Evolutionary conservation across 306 rosid genomes (phyloP), one percentile per base, ranked within the genome.

Genomic region (Coriaria nepalensis): DNA sequence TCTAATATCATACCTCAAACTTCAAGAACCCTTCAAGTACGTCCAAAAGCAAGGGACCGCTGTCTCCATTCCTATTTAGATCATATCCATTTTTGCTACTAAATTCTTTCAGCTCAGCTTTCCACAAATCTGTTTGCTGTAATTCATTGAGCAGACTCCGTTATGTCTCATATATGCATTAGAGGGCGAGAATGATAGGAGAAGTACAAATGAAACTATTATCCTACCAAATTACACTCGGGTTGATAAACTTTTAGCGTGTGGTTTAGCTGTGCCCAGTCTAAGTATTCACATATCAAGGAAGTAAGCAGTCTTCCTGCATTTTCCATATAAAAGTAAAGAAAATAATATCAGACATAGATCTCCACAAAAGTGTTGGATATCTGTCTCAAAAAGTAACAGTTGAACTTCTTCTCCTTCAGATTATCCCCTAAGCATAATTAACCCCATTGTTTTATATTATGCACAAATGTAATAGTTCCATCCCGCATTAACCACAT

Each of bases 11-110:
- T 50, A 92, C 99, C 99, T 92, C 99, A 73, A 82, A 86, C 64
- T 86, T 92, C 73, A 92, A 78, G 72, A 92, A 92, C 64, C 99
- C 99, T 73, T 92, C 94, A 34, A 92, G 99, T 60, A 92, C 99
- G 13, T 92, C 94, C 88, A 92, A 69, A 39, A 92, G 99, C 45
- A 92, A 62, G 46, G 99, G 99, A 71, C 78, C 75, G 43, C 94
- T 82, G 50, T 92, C 99, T 58, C 80, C 93, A 36, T 86, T 92
- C 68, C 98, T 66, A 68, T 85, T 85, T 37, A 85, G 92, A 68
- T 92, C 99, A 47, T 86, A 86, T 49, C 96, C 99, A 59, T 92
- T 92, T 73, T 82, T 92, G 70, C 61, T 62, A 72, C 99, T 79
- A 60, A 86, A 92, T 52, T 92, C 96, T 67, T 86, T 86, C 66